These are phyloP conservation scores for Chaetoceros muelleri DNA, from an alignment of 108 stramenopile species.

Conservation along the genomic window DNA sequence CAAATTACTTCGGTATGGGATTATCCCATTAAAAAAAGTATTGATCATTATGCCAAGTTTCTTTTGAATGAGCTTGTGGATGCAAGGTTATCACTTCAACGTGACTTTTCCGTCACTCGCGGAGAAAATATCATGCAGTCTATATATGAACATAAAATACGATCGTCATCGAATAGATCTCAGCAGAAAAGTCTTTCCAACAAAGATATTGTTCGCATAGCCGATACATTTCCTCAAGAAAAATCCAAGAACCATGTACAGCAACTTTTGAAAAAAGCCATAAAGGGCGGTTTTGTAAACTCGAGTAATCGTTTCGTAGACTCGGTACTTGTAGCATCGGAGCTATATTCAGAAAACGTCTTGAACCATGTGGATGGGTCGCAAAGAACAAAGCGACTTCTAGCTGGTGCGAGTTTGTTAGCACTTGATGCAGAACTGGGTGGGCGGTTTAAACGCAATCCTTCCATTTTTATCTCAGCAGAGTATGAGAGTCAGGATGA, in stretches of 20 bases:
- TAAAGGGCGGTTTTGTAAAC: not conserved
- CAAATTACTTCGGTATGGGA: not conserved
- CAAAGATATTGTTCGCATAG: not conserved
- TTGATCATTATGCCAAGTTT: not conserved
- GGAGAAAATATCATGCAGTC: not conserved
- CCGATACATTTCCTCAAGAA: not conserved
- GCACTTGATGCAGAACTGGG: conserved; percentile 42
- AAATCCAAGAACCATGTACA: not conserved
- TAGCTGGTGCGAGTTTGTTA: conserved; percentile 32
- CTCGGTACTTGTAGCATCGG: not conserved
- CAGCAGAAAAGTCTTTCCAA: not conserved
- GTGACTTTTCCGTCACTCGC: not conserved
- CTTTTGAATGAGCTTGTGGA: not conserved
- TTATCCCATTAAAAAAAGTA: not conserved
- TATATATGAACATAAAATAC: not conserved
- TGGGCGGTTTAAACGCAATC: conserved; percentile 66
- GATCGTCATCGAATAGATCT: not conserved
- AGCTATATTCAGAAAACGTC: conserved; percentile 3
- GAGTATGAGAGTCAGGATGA: not conserved
- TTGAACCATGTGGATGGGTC: conserved; percentile 8
- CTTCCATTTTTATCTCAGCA: conserved; percentile 36
- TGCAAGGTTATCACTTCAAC: not conserved
- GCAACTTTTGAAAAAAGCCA: not conserved
- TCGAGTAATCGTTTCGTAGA: not conserved
- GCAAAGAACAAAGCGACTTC: conserved; percentile 17